Base-by-base conservation (phyloP, 1,139 yeast genomes). In the Taiozyma sp. region DNA sequence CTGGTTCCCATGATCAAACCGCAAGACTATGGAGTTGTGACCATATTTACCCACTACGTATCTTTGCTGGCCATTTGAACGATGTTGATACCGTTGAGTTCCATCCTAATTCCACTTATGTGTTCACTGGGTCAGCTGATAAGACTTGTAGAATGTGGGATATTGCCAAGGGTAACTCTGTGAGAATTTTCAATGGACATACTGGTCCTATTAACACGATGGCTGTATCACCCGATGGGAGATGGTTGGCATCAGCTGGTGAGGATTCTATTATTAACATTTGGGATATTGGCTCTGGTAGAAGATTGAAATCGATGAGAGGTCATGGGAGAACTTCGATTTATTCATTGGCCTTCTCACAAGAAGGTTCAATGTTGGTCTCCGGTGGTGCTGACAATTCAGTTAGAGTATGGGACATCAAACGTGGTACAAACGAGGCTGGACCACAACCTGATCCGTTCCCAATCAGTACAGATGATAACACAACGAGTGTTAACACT, bases 141-240 rank as follows among this genome's bases (percentile, higher is more conserved):
- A 89, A 90, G 71, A 90, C 98, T 0, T 87, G 96, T 65, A 78
- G 99, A 59, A 89, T 95, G 97, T 95, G 99, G 99, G 99, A 95
- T 69, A 83, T 95, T 36, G 82, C 85, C 48, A 80, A 84, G 44
- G 99, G 99, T 41, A 85, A 82, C 59, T 84, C 96, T 44, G 98
- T 92, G 16, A 80, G 99, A 57, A 84, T 93, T n/a, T 93, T 95
- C 67, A 82, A 90, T 70, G 98, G 98, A 1, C 98, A 93, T 63
- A 84, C 95, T 2, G 93, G 93, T 16, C 87, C 97, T 1, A 81
- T 95, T 39, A 87, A 89, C 59, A 79, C 91, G 44, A 75, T 90
- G 62, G 91, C 96, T 0, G 96, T 90, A 10, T 87, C 96, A 0
- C 98, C 98, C 0, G 97, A 93, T 70, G 99, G 99, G 3, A 78